Evolutionary conservation across 495 filamentous ascomycete genomes (phyloP), one percentile per base, ranked within the genome.

Genomic region (Glonium stellatum): DNA sequence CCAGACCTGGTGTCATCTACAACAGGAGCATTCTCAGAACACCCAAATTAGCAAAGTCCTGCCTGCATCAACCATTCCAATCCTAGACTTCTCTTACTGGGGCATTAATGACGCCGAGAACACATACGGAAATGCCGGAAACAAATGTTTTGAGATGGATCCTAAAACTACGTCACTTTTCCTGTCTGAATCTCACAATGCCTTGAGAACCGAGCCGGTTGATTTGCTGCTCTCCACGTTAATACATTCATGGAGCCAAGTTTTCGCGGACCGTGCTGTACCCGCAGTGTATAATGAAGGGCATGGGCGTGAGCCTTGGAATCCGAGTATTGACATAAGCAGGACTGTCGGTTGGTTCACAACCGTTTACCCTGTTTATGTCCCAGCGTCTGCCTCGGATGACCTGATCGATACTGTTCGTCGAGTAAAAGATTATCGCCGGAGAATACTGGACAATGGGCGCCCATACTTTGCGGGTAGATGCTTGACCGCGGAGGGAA

Each of bases 331-430:
- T 18, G 69, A 73, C 47, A 37, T 73, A 0, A 71, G 67, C 15
- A 58, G 68, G 23, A 73, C 71, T 1, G 59, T 71, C 10, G 71
- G 71, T 0, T 73, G 71, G 71, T 73, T 73, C 55, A 73, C 71
- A 0, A 69, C 69, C 11, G 53, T 71, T 4, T 61, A 54, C 31
- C 71, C 69, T 1, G 54, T 71, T 5, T 46, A 63, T 39, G 39
- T 71, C 1, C 69, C 71, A n/a, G 52, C 63, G 13, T 37, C 64
- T 10, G 9, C 44, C 8, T 58, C 49, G 12, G 58, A 60, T 18
- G 61, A 69, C 31, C 50, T 69, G 6, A 21, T 67, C 1, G 55
- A 64, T 10, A 67, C 64, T 1, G 31, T 67, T 5, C 54, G 60
- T 8, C 46, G 54, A 42, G 54, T 62, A 12, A 69, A 69, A 37